Evolutionary conservation across 2,329 filamentous ascomycete genomes (phyloP).

Genomic region (Apiospora saccharicola): DNA sequence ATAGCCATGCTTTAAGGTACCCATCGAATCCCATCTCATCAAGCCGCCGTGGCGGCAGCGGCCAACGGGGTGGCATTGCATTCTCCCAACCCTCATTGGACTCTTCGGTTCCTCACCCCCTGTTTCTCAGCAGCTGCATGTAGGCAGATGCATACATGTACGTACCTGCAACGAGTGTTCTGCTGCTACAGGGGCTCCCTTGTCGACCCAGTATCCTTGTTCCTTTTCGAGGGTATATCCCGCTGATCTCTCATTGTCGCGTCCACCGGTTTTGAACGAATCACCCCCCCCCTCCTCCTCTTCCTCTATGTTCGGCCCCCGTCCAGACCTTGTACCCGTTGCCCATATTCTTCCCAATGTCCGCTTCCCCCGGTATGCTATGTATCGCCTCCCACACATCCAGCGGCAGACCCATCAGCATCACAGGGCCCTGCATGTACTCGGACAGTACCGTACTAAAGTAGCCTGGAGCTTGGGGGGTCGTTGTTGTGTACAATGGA

Average conservation of each 20-base stretch:
- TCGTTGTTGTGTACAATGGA: conserved; percentile 16
- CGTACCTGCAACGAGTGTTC: conserved; percentile 24
- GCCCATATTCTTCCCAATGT: conserved; percentile 22
- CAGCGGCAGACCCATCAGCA: conserved; percentile 29
- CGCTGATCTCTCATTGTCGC: conserved; percentile 40
- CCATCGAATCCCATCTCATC: conserved; percentile 20
- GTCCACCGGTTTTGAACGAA: conserved; percentile 30
- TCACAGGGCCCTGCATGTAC: conserved; percentile 30
- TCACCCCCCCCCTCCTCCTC: conserved; percentile 37
- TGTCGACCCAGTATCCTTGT: conserved; percentile 35
- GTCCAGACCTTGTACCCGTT: conserved; percentile 35
- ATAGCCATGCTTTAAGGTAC: conserved; percentile 16
- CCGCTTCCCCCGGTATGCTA: conserved; percentile 28
- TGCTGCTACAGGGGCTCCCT: conserved; percentile 34
- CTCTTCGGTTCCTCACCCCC: conserved; percentile 10
- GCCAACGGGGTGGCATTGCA: conserved; percentile 23
- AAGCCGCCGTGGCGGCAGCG: conserved; percentile 23
- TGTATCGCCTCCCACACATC: conserved; percentile 27
- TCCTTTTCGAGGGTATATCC: conserved; percentile 35
- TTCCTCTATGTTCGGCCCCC: conserved; percentile 35
- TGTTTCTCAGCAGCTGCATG: conserved; percentile 21
- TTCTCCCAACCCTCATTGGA: conserved; percentile 18
- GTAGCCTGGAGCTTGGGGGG: conserved; percentile 15
- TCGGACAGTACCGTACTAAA: conserved; percentile 26
- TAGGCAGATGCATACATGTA: conserved; percentile 19